Conservation (phyloP, 2,329 filamentous ascomycete genomes). For the Sporothrix sp. region DNA sequence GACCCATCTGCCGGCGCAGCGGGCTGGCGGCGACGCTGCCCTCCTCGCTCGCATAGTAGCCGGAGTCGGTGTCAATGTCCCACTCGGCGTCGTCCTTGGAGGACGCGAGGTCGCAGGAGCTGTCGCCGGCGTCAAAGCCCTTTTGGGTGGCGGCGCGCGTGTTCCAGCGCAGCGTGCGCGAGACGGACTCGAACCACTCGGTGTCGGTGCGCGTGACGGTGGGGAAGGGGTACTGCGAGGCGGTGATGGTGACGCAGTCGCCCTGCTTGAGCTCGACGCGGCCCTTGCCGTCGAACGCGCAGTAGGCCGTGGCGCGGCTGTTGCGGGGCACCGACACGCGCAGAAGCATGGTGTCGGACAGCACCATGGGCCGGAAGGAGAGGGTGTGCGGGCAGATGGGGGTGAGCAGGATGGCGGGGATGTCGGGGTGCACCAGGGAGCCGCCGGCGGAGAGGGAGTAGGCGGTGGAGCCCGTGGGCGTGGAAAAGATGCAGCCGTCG, state of each 20-base stretch:
- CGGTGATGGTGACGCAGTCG: slow-evolving; percentile 92
- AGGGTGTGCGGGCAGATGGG: slow-evolving; percentile 96
- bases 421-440: slow-evolving; percentile 90
- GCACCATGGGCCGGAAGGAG: slow-evolving; percentile 94
- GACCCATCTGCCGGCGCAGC: slow-evolving; percentile 62
- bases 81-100: slow-evolving; percentile 56
- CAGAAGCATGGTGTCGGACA: slow-evolving; percentile 88
- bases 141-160: slow-evolving; percentile 87
- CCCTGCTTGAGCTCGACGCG: slow-evolving; percentile 87
- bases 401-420: slow-evolving; percentile 90
- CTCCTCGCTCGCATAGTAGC: slow-evolving; percentile 62
- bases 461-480: slow-evolving; percentile 72
- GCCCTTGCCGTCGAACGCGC: slow-evolving; percentile 94
- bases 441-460: slow-evolving; percentile 95
- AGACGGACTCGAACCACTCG: slow-evolving; percentile 96
- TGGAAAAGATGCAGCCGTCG: slow-evolving; percentile 95
- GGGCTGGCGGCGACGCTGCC: slow-evolving; percentile 58
- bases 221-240: slow-evolving; percentile 93
- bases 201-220: slow-evolving; percentile 82
- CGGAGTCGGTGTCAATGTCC: slow-evolving; percentile 89
- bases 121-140: slow-evolving; percentile 56
- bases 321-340: slow-evolving; percentile 77
- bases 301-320: slow-evolving; percentile 89
- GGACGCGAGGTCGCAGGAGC: slow-evolving; percentile 34
- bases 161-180: slow-evolving; percentile 89